Base-by-base conservation (phyloP, 2,329 filamentous ascomycete species). In the Cladorrhinum sp. region DNA sequence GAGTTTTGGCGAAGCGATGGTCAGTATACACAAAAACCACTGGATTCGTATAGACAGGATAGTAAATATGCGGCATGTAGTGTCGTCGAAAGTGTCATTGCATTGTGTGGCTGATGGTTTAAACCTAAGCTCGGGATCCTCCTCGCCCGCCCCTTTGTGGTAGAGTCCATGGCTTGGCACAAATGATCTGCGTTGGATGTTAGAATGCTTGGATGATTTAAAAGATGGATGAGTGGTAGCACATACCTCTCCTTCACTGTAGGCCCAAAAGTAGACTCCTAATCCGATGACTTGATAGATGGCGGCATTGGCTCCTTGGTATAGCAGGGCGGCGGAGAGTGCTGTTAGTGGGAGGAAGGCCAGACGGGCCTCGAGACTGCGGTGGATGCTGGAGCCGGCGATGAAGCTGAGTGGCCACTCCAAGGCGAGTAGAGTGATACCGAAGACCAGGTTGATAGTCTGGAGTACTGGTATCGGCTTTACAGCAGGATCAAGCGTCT, bases 231-330 rank as follows among this genome's bases (percentile, higher is more conserved):
- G 5, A 2, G 2, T 9, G 16, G 27, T n/a, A 16, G 23, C 66
- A 79, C 89, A 72, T 77, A 96, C 93, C 88, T 99, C 95, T 76
- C 95, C 95, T 76, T 99, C 93, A 70, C 89, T 95, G 71, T 96
- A 98, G 1, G 91, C 95, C 93, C 93, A 97, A 70, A 98, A 96
- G 76, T 98, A 99, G 13, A 95, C 88, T 7, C 79, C 81, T 78
- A 96, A 87, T 20, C 89, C 93, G 64, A 97, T 84, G 24, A 96
- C 73, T 73, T 98, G 97, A 78, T 98, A 99, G 56, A 98, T 78
- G 3, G 91, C 95, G 2, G 93, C 83, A 73, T 99, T 96, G 25
- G 93, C 96, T 61, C 87, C 90, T 75, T 98, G 95, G 74, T 99
- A 99, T 64, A 96, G 79, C 64, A 99, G 80, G 25, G 88, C 81